These are phyloP conservation scores for Eimeria sp. DNA, from an alignment of 169 alveolate species.

Conservation along the genomic window DNA sequence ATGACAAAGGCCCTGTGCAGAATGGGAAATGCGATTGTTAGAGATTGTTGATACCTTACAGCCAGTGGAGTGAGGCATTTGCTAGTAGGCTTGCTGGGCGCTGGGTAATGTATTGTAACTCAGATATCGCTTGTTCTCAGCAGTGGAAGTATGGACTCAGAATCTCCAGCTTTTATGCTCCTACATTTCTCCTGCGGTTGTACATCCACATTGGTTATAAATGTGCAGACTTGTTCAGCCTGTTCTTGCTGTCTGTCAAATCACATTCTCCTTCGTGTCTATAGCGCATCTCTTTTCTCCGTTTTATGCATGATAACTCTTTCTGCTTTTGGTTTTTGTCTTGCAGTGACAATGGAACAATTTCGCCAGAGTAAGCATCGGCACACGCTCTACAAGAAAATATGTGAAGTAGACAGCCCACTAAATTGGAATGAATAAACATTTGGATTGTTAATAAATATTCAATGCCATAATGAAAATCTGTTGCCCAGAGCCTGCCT, in stretches of 20 bases:
- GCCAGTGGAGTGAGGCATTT: not conserved
- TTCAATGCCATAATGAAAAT: not conserved
- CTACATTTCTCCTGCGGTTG: not conserved
- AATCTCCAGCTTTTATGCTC: not conserved
- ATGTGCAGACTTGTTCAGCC: not conserved
- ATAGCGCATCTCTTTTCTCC: not conserved
- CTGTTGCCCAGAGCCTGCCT: not conserved
- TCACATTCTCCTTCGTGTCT: not conserved
- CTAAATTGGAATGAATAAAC: not conserved
- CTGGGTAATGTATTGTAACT: not conserved
- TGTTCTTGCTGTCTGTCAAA: not conserved
- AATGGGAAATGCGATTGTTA: not conserved
- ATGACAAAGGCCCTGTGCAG: not conserved
- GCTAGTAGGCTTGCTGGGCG: not conserved
- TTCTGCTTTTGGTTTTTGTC: not conserved
- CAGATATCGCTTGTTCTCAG: not conserved
- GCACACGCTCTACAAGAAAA: not conserved
- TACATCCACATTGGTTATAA: not conserved
- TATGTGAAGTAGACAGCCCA: not conserved
- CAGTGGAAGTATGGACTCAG: not conserved
- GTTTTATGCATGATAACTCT: too few species aligned
- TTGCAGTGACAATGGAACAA: conserved; percentile 57
- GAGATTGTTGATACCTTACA: not conserved
- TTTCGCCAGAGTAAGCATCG: conserved; percentile 16
- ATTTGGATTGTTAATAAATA: too few species aligned